These are phyloP conservation scores for Cenococcum geophilum DNA, from an alignment of 495 filamentous ascomycete genomes.

Conservation along the genomic window DNA sequence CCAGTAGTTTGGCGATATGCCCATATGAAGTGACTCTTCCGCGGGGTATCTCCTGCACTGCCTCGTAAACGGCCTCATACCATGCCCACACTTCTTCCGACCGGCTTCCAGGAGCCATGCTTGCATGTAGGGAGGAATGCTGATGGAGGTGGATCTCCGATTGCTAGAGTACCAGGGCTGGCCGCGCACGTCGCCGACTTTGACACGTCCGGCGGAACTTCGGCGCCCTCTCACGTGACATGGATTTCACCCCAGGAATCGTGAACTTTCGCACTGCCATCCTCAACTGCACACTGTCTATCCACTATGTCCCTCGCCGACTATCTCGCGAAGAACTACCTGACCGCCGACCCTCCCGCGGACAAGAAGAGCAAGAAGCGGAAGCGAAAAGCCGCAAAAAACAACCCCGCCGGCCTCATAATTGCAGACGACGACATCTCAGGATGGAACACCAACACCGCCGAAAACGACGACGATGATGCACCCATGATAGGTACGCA, in stretches of 20 bases:
- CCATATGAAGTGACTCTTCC: slow-evolving; percentile 85
- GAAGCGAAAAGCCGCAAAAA: slow-evolving; percentile 53
- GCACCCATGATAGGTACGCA: slow-evolving; percentile 39
- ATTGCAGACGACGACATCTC: slow-evolving; percentile 88
- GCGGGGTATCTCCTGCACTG: slow-evolving; percentile 74
- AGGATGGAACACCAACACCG: slow-evolving; percentile 53
- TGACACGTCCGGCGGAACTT: neutral
- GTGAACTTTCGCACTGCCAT: slow-evolving; percentile 36
- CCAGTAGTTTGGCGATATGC: slow-evolving; percentile 76
- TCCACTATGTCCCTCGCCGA: slow-evolving; percentile 57
- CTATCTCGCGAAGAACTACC: slow-evolving; percentile 93
- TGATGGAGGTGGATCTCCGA: too few relatives aligned
- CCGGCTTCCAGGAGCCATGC: slow-evolving; percentile 42
- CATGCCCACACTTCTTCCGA: slow-evolving; percentile 80
- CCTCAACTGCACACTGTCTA: slow-evolving; percentile 9
- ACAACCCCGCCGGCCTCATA: slow-evolving; percentile 55
- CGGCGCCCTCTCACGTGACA: neutral
- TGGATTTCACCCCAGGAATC: neutral
- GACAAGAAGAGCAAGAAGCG: slow-evolving; percentile 80
- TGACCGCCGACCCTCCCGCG: slow-evolving; percentile 68
- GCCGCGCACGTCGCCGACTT: neutral
- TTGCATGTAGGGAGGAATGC: neutral
- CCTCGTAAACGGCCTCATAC: slow-evolving; percentile 74
- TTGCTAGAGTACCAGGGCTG: too few relatives aligned
- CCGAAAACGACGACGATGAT: slow-evolving; percentile 41